Evolutionary conservation across 495 filamentous ascomycete species (phyloP), one percentile per base, ranked within the genome.

Genomic region (Penicillium ochrochloron): DNA sequence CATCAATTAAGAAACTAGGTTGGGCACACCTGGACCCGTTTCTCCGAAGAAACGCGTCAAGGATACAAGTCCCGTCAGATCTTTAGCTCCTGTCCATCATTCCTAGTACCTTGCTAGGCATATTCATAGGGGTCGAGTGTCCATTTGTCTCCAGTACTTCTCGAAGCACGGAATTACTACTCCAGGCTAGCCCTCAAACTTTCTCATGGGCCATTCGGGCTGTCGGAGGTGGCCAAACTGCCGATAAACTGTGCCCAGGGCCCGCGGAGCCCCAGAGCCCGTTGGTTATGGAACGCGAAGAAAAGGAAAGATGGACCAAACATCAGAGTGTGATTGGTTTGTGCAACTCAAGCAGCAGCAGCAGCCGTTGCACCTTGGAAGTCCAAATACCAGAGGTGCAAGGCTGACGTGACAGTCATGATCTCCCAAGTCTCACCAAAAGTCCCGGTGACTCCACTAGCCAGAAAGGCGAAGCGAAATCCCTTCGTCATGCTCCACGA

Each of bases 401-500:
- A 23, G 19, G 11, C 64, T 15, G 64, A 62, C 6, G 34, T 44
- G 23, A 72, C 25, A 2, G 58, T 63, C 9, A 62, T 17, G 33
- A 67, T 67, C 59, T 67, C 62, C 64, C 64, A 67, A 7, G 25
- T 19, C 29, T 67, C 57, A 3, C 70, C 62, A 37, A 66, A 41
- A 0, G 34, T 44, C 9, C 44, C 44, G 4, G 19, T 48, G 9
- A 72, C 29, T 8, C 64, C 62, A 50, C 44, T 57, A 19, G 64
- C 57, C 59, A 63, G 35, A 31, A 63, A 72, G 1, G 59, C 31
- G 34, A 70, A 66, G 7, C 54, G 35, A 23, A 73, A 58, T 0
- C 35, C 59, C 27, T 65, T 70, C 3, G 57, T 62, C 68, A 66
- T 63, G 27, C 63, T 66, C 41, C 42, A 59, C 17, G 63, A 67